These are phyloP conservation scores for Thelephora ganbajun DNA, from an alignment of 768 basidiomycete genomes.

Conservation along the genomic window DNA sequence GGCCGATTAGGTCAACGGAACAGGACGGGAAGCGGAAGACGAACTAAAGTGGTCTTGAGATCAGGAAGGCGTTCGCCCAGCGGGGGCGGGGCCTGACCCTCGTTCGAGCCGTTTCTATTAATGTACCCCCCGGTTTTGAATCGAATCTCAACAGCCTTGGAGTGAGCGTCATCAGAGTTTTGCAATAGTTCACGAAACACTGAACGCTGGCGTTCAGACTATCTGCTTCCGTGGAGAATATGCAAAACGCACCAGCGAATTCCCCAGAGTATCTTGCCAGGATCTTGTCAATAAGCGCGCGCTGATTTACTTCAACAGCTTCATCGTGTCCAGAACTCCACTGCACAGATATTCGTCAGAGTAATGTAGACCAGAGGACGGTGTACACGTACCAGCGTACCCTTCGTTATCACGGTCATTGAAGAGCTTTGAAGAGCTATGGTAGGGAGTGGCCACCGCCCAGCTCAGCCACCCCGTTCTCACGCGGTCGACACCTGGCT, in stretches of 20 bases:
- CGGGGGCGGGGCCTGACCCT: no score
- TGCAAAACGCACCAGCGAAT: background rate
- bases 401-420: no score
- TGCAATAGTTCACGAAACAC: constrained; percentile 42
- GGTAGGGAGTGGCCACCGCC: no score
- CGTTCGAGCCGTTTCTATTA: no score
- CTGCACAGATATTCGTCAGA: no score
- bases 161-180: constrained; percentile 39
- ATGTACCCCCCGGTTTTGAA: constrained; percentile 17
- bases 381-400: no score
- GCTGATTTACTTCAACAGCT: constrained; percentile 29
- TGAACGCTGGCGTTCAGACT: constrained; percentile 1
- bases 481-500: no score
- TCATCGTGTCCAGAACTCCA: constrained; percentile 55
- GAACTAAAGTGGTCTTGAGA: background rate
- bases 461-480: no score
- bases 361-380: no score
- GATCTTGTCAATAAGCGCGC: constrained; percentile 33
- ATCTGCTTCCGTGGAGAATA: no score
- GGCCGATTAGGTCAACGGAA: background rate
- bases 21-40: background rate
- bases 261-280: constrained; percentile 29
- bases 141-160: constrained; percentile 20
- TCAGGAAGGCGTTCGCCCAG: background rate
- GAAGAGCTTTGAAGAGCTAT: no score